Evolutionary conservation across 345 rosid species (phyloP).

Genomic region (Syzygium aqueum): DNA sequence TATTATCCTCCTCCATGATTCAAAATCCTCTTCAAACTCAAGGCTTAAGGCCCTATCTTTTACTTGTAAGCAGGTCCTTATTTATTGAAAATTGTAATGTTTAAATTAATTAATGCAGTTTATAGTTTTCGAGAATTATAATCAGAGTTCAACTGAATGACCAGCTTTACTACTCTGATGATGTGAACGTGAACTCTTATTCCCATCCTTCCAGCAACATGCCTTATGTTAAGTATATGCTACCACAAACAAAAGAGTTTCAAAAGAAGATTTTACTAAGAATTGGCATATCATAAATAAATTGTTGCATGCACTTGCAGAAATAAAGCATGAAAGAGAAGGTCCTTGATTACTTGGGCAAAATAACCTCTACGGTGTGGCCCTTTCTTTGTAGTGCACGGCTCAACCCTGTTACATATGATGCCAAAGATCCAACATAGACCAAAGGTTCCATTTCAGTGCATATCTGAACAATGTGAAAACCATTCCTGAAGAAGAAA

Average conservation of each 20-base stretch:
- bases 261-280: neutral
- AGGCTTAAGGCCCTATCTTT: neutral
- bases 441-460: constrained; percentile 82
- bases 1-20: neutral
- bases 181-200: neutral
- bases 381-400: constrained; percentile 57
- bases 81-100: neutral
- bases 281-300: neutral
- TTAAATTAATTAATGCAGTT: neutral
- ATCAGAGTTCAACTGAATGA: neutral
- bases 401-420: constrained; percentile 59
- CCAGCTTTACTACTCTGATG: neutral
- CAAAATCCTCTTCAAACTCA: neutral
- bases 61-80: neutral
- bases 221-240: neutral
- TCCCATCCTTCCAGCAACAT: neutral
- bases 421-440: constrained; percentile 55
- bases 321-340: neutral
- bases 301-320: neutral
- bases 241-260: neutral
- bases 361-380: constrained; percentile 72
- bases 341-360: constrained; percentile 54
- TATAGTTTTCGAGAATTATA: neutral
- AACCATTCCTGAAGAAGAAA: constrained; percentile 41
- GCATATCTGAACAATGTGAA: constrained; percentile 73